A percentile compares a stretch with the other conserved stretches of the same genome.
These are phyloP conservation scores for Mediolabrus comicus DNA, from an alignment of 108 stramenopile species.

Conservation along the genomic window DNA sequence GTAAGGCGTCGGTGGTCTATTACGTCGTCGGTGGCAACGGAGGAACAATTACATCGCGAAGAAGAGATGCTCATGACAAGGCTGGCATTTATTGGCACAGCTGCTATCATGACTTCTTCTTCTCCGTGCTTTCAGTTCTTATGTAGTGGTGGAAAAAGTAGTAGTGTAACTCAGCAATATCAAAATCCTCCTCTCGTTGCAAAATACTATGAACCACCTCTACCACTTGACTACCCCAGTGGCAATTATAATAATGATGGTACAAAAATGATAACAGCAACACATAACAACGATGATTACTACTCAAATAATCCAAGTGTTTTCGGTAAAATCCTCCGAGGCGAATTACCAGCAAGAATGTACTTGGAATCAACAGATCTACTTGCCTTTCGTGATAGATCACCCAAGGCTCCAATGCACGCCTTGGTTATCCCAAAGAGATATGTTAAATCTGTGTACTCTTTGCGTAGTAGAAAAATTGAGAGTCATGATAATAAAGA, in stretches of 20 bases:
- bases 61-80: neutral
- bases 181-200: conserved; percentile 10
- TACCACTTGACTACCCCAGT: neutral
- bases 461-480: conserved; percentile 10
- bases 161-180: conserved; percentile 7
- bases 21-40: too few species aligned
- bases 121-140: neutral
- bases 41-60: too few species aligned
- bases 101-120: neutral
- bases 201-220: conserved; percentile 22
- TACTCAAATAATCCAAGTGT: conserved; percentile 65
- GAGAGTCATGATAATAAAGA: neutral
- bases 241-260: neutral
- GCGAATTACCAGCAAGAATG: conserved; percentile 41
- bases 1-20: too few species aligned
- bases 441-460: conserved; percentile 33
- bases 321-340: conserved; percentile 69
- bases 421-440: conserved; percentile 72
- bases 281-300: conserved; percentile 2
- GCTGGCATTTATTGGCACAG: neutral
- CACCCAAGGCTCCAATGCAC: conserved; percentile 57
- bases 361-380: conserved; percentile 42
- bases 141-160: neutral
- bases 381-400: conserved; percentile 62
- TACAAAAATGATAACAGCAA: too few species aligned